Conservation (phyloP, 2,329 filamentous ascomycete species). For the Pestalotiopsis sp. region DNA sequence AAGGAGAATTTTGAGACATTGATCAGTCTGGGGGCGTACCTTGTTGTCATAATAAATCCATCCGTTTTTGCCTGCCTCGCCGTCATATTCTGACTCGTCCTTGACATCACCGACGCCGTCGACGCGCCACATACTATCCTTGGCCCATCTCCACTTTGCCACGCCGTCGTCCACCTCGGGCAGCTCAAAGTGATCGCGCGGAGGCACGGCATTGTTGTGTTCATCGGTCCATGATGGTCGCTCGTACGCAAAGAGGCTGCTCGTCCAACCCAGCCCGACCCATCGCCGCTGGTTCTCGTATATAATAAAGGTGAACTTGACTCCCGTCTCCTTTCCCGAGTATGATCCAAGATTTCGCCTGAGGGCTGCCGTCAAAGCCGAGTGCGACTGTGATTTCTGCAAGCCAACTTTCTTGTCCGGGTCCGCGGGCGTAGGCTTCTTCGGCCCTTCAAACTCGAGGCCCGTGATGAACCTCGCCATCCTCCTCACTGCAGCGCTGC, state of each 20-base stretch:
- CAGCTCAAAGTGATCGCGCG: conserved; percentile 70
- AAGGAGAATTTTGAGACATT: not conserved
- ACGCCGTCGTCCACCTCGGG: conserved; percentile 64
- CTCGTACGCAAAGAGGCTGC: conserved; percentile 88
- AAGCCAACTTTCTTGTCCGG: conserved; percentile 25
- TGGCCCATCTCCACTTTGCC: conserved; percentile 75
- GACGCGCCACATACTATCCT: conserved; percentile 83
- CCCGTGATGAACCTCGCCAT: conserved; percentile 77
- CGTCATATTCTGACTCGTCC: conserved; percentile 55
- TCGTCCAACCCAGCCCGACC: conserved; percentile 94
- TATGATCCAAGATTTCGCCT: conserved; percentile 34
- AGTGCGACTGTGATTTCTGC: conserved; percentile 34
- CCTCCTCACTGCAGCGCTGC: conserved; percentile 74
- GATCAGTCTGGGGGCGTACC: conserved; percentile 49
- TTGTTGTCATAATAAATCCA: conserved; percentile 99
- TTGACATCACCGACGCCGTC: conserved; percentile 68
- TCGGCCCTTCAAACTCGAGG: conserved; percentile 66
- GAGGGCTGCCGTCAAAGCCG: conserved; percentile 34
- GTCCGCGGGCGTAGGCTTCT: conserved; percentile 29
- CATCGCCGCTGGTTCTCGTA: conserved; percentile 97
- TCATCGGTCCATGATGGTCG: conserved; percentile 94
- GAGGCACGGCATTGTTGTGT: conserved; percentile 79
- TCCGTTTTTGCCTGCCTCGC: conserved; percentile 68
- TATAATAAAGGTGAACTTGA: conserved; percentile 94
- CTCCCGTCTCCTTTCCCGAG: conserved; percentile 68